phyloP scores from a whole-genome alignment of 2,329 filamentous ascomycete genomes.

The Epichloe uncinata region DNA sequence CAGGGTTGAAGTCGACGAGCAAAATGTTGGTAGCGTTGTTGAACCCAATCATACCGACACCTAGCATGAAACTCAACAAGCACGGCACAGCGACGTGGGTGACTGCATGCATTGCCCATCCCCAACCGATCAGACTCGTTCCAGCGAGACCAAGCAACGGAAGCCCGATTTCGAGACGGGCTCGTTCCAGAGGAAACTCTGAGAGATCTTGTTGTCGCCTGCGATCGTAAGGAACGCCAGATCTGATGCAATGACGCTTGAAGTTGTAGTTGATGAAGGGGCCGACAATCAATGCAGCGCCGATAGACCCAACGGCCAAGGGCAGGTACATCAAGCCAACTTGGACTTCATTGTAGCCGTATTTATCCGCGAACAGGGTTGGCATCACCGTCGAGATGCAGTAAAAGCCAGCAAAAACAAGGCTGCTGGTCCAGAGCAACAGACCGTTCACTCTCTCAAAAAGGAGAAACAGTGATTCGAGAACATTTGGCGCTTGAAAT shows the following conservation, averaged over 20 bases:
- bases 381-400: conserved; percentile 33
- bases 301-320: conserved; percentile 33
- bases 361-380: conserved; percentile 32
- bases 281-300: conserved; percentile 34
- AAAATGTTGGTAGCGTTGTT: conserved; percentile 40
- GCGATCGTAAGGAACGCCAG: conserved; percentile 39
- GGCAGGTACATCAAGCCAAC: conserved; percentile 42
- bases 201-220: conserved; percentile 36
- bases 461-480: conserved; percentile 27
- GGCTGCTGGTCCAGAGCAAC: conserved; percentile 29
- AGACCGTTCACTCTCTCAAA: conserved; percentile 29
- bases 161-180: conserved; percentile 33
- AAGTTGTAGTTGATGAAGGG: conserved; percentile 55
- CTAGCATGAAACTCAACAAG: conserved; percentile 32
- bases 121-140: conserved; percentile 34
- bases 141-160: conserved; percentile 38
- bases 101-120: conserved; percentile 34
- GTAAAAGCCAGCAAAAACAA: conserved; percentile 38
- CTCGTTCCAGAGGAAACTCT: conserved; percentile 38
- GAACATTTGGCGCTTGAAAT: conserved; percentile 27
- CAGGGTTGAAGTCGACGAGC: conserved; percentile 42
- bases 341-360: conserved; percentile 42
- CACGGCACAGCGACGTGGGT: conserved; percentile 32
- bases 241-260: conserved; percentile 40
- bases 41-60: conserved; percentile 37